Conservation (phyloP, 768 basidiomycete genomes). For the Trametes cinnabarina region DNA sequence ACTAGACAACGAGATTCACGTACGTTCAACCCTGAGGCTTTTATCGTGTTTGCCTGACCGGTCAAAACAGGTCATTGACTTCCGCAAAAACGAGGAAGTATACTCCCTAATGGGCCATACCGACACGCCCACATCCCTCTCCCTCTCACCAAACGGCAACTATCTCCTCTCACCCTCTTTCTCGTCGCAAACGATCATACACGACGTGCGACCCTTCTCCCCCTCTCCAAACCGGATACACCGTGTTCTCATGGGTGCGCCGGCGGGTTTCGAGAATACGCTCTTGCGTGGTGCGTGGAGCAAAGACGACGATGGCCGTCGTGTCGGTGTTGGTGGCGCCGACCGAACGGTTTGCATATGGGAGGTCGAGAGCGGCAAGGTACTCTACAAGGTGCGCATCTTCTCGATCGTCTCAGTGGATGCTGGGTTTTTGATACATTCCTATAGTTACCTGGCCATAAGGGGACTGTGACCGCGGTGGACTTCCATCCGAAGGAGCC, state of each 20-base stretch:
- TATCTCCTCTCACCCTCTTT: slow-evolving; percentile 89
- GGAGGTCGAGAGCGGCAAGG: slow-evolving; percentile 77
- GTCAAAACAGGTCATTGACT: slow-evolving; percentile 88
- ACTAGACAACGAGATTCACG: slow-evolving; percentile 95
- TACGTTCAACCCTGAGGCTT: slow-evolving; percentile 56
- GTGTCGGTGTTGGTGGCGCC: slow-evolving; percentile 87
- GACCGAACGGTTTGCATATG: slow-evolving; percentile 85
- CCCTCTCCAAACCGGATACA: slow-evolving; percentile 80
- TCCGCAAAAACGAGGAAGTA: slow-evolving; percentile 80
- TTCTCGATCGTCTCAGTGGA: neutral
- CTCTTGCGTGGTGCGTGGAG: slow-evolving; percentile 88
- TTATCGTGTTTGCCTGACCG: neutral
- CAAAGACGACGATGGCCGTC: slow-evolving; percentile 74
- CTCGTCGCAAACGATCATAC: slow-evolving; percentile 84
- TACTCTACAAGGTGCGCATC: slow-evolving; percentile 71
- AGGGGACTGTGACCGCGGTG: slow-evolving; percentile 92
- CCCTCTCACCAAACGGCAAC: slow-evolving; percentile 84
- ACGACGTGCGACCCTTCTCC: slow-evolving; percentile 93
- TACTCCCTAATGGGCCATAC: slow-evolving; percentile 81
- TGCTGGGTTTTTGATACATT: neutral
- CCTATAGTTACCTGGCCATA: slow-evolving; percentile 90
- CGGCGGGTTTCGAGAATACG: slow-evolving; percentile 91
- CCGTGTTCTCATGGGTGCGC: slow-evolving; percentile 76
- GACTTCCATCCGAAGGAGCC: slow-evolving; percentile 97
- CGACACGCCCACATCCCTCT: slow-evolving; percentile 92